Base-by-base conservation (phyloP, 2,329 filamentous ascomycete genomes). In the Aspergillus sp. region DNA sequence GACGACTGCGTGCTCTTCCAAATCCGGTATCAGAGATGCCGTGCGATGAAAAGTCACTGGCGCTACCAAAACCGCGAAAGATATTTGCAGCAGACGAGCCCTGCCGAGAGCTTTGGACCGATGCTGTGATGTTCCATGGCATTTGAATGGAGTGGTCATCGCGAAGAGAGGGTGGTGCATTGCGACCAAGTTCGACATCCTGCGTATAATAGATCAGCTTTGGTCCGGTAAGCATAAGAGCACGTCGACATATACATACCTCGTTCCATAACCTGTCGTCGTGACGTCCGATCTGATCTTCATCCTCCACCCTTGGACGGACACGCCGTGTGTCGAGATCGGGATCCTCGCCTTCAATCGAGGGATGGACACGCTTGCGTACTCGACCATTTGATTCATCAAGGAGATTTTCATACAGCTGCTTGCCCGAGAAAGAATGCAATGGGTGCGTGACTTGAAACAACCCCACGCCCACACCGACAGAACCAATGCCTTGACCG, bases 161-260 rank as follows among this genome's bases (percentile, higher is more conserved):
- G 4, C 86, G 85, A 56, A 95, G 82, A 7, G 85, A 84, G 0
- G 85, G 82, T 0, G 81, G 84, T 1, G 85, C 89, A 44, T 90
- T 86, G 75, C 91, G 86, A 19, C 88, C 90, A 23, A 91, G 75
- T 73, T 96, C 92, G 19, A 89, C 73, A 8, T 84, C 84, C 64
- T 80, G 63, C 10, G 48, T 3, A 5, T 5, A 1, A 11, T n/a
- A 36, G 11, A 15, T 64, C 59, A 66, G 53, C 23, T 39, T 17
- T 15, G 10, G 19, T 15, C 11, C 27, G 15, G 21, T n/a, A 13
- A 10, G 23, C 19, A n/a, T 11, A n/a, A 3, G 21, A 3, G 36
- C 19, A 49, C 5, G 17, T 19, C 10, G n/a, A 23, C 10, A 15
- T 30, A 32, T 44, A 60, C 62, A 41, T 62, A 75, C 77, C 64